Evolutionary conservation across 345 rosid species (phyloP).

Genomic region (Firmiana major): DNA sequence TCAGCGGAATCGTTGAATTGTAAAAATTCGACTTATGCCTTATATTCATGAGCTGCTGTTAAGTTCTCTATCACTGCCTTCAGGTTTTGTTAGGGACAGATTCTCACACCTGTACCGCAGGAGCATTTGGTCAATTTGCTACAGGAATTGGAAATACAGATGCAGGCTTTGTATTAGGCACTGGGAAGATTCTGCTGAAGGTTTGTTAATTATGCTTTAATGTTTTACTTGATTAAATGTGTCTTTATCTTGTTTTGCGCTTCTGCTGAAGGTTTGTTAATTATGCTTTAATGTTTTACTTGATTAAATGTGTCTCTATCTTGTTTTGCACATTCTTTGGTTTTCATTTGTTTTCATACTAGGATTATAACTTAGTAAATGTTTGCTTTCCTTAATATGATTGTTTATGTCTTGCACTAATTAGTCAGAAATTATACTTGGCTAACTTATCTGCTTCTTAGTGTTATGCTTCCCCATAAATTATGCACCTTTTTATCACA

Average conservation of each 20-base stretch:
- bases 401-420: not conserved
- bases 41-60: not conserved
- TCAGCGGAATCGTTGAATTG: not conserved
- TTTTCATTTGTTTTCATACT: not conserved
- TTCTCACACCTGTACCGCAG: conserved; percentile 97
- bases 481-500: not conserved
- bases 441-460: not conserved
- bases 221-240: not conserved
- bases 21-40: not conserved
- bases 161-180: conserved; percentile 90
- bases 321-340: not conserved
- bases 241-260: no score
- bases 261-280: conserved; percentile 75
- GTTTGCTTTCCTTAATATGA: not conserved
- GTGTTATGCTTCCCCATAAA: not conserved
- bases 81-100: conserved; percentile 95
- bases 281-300: not conserved
- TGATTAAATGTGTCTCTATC: not conserved
- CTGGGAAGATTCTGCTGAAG: conserved; percentile 95
- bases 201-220: conserved; percentile 29
- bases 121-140: conserved; percentile 98
- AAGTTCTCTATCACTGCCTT: conserved; percentile 8
- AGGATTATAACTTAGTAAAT: not conserved
- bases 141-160: conserved; percentile 98
- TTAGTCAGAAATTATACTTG: not conserved